Conservation (phyloP, 2,329 filamentous ascomycete genomes). For the Fusarium abutilonis region DNA sequence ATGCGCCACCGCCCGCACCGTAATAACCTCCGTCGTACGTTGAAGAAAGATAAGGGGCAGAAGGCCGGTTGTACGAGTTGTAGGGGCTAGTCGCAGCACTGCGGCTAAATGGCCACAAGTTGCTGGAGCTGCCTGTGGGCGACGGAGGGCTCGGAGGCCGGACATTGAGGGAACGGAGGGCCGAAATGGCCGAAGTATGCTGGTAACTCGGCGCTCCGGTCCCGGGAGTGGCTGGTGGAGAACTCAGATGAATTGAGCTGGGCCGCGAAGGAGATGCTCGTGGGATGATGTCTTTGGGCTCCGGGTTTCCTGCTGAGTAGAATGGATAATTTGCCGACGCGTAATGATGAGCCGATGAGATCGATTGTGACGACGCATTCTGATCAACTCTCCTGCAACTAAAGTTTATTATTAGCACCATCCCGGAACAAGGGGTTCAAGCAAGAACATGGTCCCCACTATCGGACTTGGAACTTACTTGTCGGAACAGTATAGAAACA, state of each 20-base stretch:
- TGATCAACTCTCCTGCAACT: conserved; percentile 67
- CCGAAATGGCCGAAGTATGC: conserved; percentile 63
- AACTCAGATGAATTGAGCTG: conserved; percentile 63
- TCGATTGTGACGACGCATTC: conserved; percentile 48
- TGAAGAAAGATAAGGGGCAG: conserved; percentile 59
- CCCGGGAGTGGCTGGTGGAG: conserved; percentile 61
- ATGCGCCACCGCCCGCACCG: conserved; percentile 46
- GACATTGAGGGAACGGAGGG: conserved; percentile 64
- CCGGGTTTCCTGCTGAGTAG: conserved; percentile 58
- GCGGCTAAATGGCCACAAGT: conserved; percentile 65
- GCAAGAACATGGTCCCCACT: conserved; percentile 25
- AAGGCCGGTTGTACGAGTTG: conserved; percentile 59
- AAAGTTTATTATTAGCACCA: conserved; percentile 38
- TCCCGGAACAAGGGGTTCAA: conserved; percentile 20
- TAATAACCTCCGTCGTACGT: conserved; percentile 61
- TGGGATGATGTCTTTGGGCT: conserved; percentile 70
- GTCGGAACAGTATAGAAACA: conserved; percentile 70
- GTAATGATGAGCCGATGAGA: conserved; percentile 47
- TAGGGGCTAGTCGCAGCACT: conserved; percentile 63
- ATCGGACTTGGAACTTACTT: conserved; percentile 57
- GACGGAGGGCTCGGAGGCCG: conserved; percentile 66
- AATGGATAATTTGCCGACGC: conserved; percentile 55
- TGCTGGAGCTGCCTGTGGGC: conserved; percentile 55
- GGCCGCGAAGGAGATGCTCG: conserved; percentile 71
- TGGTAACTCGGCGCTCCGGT: conserved; percentile 48